Evolutionary conservation across 176 grass and related monocot genomes (phyloP).

Genomic region (Zizania latifolia): DNA sequence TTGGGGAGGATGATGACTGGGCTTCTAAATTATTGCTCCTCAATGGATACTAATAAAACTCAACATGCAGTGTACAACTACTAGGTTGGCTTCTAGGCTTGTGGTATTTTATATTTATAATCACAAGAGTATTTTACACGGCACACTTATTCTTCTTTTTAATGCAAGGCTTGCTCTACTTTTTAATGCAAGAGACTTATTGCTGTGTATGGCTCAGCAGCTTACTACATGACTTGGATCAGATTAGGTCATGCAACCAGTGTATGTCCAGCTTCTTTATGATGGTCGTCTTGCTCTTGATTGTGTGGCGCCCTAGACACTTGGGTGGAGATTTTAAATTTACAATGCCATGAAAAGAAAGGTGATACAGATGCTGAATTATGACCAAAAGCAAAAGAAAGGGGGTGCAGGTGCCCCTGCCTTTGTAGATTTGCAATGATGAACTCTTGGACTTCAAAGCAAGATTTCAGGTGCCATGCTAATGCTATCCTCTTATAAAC

Average conservation of each 20-base stretch:
- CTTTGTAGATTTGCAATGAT: background rate
- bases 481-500: background rate
- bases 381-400: background rate
- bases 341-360: background rate
- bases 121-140: background rate
- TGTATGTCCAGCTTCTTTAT: background rate
- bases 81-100: background rate
- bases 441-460: background rate
- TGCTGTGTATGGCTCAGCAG: background rate
- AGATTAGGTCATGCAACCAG: background rate
- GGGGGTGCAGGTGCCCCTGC: background rate
- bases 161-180: too few relatives aligned
- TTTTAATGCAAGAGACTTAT: background rate
- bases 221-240: background rate
- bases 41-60: background rate
- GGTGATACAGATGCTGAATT: background rate
- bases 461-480: constrained; percentile 30
- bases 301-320: background rate
- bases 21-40: background rate
- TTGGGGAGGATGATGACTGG: background rate
- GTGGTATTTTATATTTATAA: background rate
- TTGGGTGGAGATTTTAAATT: background rate
- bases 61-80: background rate
- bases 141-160: background rate
- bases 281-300: background rate